These are phyloP conservation scores for Candida frijolesensis DNA, from an alignment of 1,139 yeast species.

Conservation along the genomic window DNA sequence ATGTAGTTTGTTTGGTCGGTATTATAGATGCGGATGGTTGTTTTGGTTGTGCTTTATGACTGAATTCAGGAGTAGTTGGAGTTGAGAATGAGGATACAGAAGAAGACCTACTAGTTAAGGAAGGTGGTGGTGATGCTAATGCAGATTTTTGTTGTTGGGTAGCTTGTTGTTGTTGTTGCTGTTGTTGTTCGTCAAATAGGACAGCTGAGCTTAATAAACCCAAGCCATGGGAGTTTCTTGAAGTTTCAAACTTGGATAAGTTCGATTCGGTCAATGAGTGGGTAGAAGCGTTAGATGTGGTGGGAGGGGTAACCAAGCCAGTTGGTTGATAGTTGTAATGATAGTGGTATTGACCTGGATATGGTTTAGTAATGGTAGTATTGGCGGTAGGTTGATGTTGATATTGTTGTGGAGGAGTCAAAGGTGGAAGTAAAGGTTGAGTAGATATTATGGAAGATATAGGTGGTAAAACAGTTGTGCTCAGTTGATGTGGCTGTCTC, in stretches of 20 bases:
- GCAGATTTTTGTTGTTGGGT: background rate
- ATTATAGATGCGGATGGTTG: constrained; percentile 2
- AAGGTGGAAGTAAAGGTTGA: constrained; percentile 8
- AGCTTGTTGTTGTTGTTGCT: background rate
- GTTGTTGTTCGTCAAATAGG: constrained; percentile 13
- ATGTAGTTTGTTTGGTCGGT: background rate
- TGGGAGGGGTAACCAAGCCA: constrained; percentile 7
- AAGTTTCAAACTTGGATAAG: constrained; percentile 14
- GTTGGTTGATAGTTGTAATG: constrained; percentile 3
- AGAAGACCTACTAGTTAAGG: constrained; percentile 17
- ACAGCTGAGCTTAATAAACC: constrained; percentile 19
- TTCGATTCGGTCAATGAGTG: constrained; percentile 15
- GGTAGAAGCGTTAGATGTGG: background rate
- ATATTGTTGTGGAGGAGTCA: constrained; percentile 3
- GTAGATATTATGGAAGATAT: constrained; percentile 9
- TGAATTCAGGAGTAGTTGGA: constrained; percentile 16
- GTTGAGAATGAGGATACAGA: constrained; percentile 15
- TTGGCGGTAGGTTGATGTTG: constrained; percentile 1
- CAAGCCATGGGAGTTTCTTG: constrained; percentile 15
- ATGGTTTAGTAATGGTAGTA: background rate
- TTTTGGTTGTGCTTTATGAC: constrained; percentile 1
- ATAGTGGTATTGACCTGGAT: background rate
- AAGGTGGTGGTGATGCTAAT: constrained; percentile 14
- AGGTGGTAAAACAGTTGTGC: constrained; percentile 13
- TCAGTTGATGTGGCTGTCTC: constrained; percentile 1